Percentiles rank a stretch among this genome's conserved stretches.
phyloP scores from a whole-genome alignment of 441 rosid genomes.

The Eruca vesicaria region DNA sequence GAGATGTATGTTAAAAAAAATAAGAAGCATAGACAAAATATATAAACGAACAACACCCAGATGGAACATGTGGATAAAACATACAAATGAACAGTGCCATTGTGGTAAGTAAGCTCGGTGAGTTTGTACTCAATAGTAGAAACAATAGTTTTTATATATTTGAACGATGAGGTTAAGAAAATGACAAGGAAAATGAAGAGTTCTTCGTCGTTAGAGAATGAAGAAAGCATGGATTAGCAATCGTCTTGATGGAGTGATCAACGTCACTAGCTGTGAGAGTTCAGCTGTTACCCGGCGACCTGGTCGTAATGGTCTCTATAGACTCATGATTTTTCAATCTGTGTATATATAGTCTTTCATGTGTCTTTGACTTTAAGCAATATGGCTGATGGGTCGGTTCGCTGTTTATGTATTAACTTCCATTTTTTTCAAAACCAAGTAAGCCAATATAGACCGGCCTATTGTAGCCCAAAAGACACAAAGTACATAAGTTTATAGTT shows the following conservation, averaged over 20 bases:
- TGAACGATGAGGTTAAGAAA: conserved; percentile 72
- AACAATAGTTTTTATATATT: conserved; percentile 35
- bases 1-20: too few relatives aligned
- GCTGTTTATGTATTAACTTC: too few relatives aligned
- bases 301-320: neutral
- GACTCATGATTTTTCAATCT: neutral
- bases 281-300: conserved; percentile 9
- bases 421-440: too few relatives aligned
- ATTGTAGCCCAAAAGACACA: neutral
- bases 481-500: neutral
- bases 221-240: conserved; percentile 34
- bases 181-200: conserved; percentile 47
- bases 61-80: too few relatives aligned
- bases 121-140: too few relatives aligned
- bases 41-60: too few relatives aligned
- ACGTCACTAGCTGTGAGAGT: conserved; percentile 32
- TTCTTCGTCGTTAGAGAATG: conserved; percentile 44
- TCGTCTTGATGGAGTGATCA: conserved; percentile 14
- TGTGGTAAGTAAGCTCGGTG: too few relatives aligned
- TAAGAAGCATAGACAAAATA: too few relatives aligned
- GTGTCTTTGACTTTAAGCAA: neutral
- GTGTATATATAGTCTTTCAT: conserved; percentile 9
- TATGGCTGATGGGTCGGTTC: neutral
- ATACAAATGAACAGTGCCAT: too few relatives aligned
- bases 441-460: neutral